These are phyloP conservation scores for Fusarium bactridioides DNA, from an alignment of 2,329 filamentous ascomycete species.

Conservation along the genomic window DNA sequence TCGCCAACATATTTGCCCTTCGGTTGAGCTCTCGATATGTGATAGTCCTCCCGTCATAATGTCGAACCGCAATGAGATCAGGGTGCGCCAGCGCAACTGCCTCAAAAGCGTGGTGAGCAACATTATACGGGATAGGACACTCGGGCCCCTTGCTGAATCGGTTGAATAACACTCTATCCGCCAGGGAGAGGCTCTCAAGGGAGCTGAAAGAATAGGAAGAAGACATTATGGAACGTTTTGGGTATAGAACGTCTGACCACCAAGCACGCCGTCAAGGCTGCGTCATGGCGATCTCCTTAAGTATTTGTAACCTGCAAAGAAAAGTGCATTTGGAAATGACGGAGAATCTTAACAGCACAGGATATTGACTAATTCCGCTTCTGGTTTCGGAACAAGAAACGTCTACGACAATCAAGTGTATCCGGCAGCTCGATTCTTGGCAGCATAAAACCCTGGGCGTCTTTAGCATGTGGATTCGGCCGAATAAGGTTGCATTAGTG, in stretches of 20 bases:
- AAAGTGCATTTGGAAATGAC: not conserved
- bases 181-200: conserved; percentile 21
- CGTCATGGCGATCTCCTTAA: not conserved
- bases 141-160: conserved; percentile 20
- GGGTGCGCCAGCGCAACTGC: conserved; percentile 31
- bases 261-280: not conserved
- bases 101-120: conserved; percentile 29
- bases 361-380: not conserved
- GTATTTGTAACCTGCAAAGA: not conserved
- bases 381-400: conserved; percentile 17
- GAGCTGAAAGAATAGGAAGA: conserved; percentile 22
- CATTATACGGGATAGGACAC: conserved; percentile 16
- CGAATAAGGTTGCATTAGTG: conserved; percentile 21
- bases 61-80: conserved; percentile 13
- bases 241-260: not conserved
- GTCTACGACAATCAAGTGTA: not conserved
- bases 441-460: not conserved
- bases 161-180: conserved; percentile 27
- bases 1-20: conserved; percentile 28
- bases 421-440: not conserved
- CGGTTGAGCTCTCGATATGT: conserved; percentile 28
- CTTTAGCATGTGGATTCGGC: not conserved
- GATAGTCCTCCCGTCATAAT: conserved; percentile 30
- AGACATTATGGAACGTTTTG: conserved; percentile 8
- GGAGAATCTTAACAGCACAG: not conserved